Evolutionary conservation across 2,329 filamentous ascomycete species (phyloP), one percentile per base, ranked within the genome.

Genomic region (Fusarium tupiense): DNA sequence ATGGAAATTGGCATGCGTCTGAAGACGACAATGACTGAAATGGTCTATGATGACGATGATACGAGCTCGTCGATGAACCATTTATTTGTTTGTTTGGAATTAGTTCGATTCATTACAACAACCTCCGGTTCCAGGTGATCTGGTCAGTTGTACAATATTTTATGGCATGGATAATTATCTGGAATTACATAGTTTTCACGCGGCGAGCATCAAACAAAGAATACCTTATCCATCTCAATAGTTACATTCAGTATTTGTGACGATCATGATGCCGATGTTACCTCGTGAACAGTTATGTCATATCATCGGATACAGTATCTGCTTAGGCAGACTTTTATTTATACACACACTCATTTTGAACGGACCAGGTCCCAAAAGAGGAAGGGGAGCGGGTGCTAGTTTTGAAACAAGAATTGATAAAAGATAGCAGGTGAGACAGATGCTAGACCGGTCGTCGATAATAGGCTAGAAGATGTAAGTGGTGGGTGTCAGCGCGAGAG

Each of bases 31-130:
- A 78, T 62, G 71, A 74, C 71, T 72, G 76, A 65, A 75, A 77
- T 69, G 76, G 74, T 65, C 73, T 74, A 76, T 76, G 70, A 78
- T 78, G 76, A 78, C 74, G 76, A 78, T 62, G 68, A 68, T 64
- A 76, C 47, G 73, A 76, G 73, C 57, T 71, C 75, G 74, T 77
- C 73, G 60, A 76, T 73, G 74, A 78, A 71, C 58, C 69, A 71
- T 76, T 72, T 77, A 64, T 49, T 72, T 74, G 67, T 67, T 70
- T 60, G 56, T 54, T 61, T 70, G 60, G 61, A 66, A 66, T 70
- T 70, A 40, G 54, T 70, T 70, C 67, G 64, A 76, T 78, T 78
- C 76, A 76, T 37, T 73, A 38, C 61, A 71, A 56, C 67, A 64
- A 71, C 58, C 59, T 64, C 67, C 71, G 74, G 75, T 61, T 73